phyloP scores from a whole-genome alignment of 2,329 filamentous ascomycete genomes.

The Fusarium neocosmosporiellum region DNA sequence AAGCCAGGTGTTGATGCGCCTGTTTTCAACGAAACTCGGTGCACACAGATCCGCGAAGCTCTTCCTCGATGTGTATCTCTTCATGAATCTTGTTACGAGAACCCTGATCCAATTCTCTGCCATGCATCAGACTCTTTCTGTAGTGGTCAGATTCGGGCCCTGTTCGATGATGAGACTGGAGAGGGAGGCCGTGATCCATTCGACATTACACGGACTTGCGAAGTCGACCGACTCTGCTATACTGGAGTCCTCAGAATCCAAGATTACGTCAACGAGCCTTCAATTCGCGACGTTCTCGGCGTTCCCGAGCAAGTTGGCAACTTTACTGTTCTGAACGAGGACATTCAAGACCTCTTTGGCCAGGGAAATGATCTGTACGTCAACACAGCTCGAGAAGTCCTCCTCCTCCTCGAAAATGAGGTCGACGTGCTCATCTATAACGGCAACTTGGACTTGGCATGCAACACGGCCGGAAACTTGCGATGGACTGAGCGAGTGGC shows the following conservation, averaged over 20 bases:
- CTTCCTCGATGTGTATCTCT: constrained; percentile 34
- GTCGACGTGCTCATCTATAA: constrained; percentile 35
- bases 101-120: constrained; percentile 32
- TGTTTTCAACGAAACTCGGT: constrained; percentile 30
- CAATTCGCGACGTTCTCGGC: background rate
- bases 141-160: constrained; percentile 1
- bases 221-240: background rate
- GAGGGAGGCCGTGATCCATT: background rate
- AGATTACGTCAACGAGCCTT: background rate
- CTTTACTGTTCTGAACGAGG: background rate
- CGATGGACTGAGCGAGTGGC: constrained; percentile 26
- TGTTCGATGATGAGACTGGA: background rate
- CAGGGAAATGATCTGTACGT: constrained; percentile 7
- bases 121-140: constrained; percentile 23
- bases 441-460: constrained; percentile 35
- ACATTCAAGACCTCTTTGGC: background rate
- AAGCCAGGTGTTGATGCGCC: constrained; percentile 26
- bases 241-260: background rate
- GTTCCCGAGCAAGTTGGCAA: background rate
- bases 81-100: constrained; percentile 28
- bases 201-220: background rate
- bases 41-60: constrained; percentile 24
- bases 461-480: constrained; percentile 35
- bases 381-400: constrained; percentile 19
- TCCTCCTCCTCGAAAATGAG: constrained; percentile 6